Conservation (phyloP, 2,329 filamentous ascomycete species). For the Aspergillus niger region DNA sequence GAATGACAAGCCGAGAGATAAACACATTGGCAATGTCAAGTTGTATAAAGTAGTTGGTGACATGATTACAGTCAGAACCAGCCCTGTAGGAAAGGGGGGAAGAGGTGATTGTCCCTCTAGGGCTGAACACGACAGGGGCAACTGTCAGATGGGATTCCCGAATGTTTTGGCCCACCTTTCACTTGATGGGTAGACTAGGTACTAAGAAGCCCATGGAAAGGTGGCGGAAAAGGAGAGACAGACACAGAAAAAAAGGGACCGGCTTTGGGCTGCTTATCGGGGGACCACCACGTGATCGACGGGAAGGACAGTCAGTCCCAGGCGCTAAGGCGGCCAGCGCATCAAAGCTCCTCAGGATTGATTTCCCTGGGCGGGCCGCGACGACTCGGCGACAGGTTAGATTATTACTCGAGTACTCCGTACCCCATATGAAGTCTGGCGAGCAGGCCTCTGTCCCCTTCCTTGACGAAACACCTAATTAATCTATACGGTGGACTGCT, state of each 20-base stretch:
- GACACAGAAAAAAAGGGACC: background rate
- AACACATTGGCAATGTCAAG: too few species aligned
- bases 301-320: slow-evolving; percentile 1
- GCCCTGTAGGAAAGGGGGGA: too few species aligned
- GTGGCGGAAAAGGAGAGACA: slow-evolving; percentile 37
- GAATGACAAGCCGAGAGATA: background rate
- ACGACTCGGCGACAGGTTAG: slow-evolving; percentile 7
- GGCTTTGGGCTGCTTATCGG: slow-evolving; percentile 15
- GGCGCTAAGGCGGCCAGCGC: slow-evolving; percentile 21
- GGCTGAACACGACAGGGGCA: too few species aligned
- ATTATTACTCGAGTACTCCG: too few species aligned
- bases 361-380: slow-evolving; percentile 20
- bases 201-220: background rate
- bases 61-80: too few species aligned
- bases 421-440: background rate
- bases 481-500: slow-evolving; percentile 6
- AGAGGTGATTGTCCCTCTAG: too few species aligned
- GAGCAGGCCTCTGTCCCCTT: background rate
- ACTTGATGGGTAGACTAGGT: too few species aligned
- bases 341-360: slow-evolving; percentile 23
- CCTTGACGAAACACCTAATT: slow-evolving; percentile 8
- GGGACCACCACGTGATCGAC: slow-evolving; percentile 22
- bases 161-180: too few species aligned
- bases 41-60: too few species aligned
- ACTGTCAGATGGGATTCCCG: background rate